phyloP scores from a whole-genome alignment of 805 yeast species.

The Candida anglica region DNA sequence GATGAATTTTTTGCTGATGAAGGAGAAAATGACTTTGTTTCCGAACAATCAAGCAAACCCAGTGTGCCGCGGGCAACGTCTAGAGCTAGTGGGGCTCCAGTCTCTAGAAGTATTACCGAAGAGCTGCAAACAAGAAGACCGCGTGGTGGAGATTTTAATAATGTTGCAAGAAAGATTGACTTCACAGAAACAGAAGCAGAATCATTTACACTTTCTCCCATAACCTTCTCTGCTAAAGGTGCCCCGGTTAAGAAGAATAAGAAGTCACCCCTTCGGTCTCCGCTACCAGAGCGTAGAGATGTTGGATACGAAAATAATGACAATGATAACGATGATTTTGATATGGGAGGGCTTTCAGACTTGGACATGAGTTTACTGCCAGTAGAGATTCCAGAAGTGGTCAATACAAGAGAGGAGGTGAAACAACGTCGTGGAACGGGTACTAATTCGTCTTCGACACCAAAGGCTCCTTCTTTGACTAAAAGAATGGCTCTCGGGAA shows the following conservation, averaged over 20 bases:
- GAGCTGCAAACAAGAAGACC: slow-evolving; percentile 4
- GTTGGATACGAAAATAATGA: slow-evolving; percentile 4
- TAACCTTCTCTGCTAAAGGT: slow-evolving; percentile 14
- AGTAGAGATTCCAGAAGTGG: slow-evolving; percentile 6
- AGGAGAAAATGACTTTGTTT: slow-evolving; percentile 13
- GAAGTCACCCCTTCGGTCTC: slow-evolving; percentile 28
- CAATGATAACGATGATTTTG: slow-evolving; percentile 6
- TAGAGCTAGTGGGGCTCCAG: not conserved
- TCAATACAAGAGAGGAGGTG: not conserved
- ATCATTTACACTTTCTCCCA: slow-evolving; percentile 26
- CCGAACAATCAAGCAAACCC: slow-evolving; percentile 1
- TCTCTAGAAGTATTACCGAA: not conserved
- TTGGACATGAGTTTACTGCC: slow-evolving; percentile 13
- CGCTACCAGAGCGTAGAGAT: slow-evolving; percentile 19
- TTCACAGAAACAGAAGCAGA: slow-evolving; percentile 32
- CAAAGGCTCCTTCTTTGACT: slow-evolving; percentile 19
- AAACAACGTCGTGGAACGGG: slow-evolving; percentile 1
- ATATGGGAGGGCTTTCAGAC: slow-evolving; percentile 5
- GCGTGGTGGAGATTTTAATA: slow-evolving; percentile 10
- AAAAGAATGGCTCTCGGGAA: slow-evolving; percentile 30
- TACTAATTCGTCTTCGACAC: no score
- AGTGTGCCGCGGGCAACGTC: slow-evolving; percentile 6
- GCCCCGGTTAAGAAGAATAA: slow-evolving; percentile 16
- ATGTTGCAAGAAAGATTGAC: slow-evolving; percentile 31
- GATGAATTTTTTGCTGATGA: slow-evolving; percentile 66